These are phyloP conservation scores for Sphagnurus paluster DNA, from an alignment of 1,284 basidiomycete species.

Conservation along the genomic window DNA sequence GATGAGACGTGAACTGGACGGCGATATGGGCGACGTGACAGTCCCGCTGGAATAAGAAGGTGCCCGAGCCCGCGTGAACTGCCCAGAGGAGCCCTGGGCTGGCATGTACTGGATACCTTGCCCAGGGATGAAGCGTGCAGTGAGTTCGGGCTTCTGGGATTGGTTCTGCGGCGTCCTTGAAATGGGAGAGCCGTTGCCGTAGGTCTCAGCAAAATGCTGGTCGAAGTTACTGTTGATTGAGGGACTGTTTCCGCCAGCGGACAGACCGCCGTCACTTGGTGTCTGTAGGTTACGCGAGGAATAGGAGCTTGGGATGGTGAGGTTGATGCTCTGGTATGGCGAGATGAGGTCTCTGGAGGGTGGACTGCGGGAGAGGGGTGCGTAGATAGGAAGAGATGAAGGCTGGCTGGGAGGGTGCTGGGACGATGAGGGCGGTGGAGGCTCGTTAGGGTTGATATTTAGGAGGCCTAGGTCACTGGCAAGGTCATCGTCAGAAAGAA, in stretches of 20 bases:
- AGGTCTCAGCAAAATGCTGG: slow-evolving; percentile 38
- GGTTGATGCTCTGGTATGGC: slow-evolving; percentile 57
- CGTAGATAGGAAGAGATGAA: slow-evolving; percentile 68
- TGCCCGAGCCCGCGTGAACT: slow-evolving; percentile 38
- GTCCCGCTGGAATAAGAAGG: slow-evolving; percentile 36
- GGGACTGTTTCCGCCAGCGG: slow-evolving; percentile 41
- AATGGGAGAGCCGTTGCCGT: slow-evolving; percentile 26
- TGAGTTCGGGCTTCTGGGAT: slow-evolving; percentile 36
- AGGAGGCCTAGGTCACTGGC: slow-evolving; percentile 62
- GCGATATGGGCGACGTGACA: slow-evolving; percentile 46
- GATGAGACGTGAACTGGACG: slow-evolving; percentile 40
- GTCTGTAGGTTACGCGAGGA: slow-evolving; percentile 54
- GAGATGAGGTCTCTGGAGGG: slow-evolving; percentile 54
- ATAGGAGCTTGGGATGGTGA: slow-evolving; percentile 52
- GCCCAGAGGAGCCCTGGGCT: slow-evolving; percentile 28
- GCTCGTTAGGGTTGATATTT: slow-evolving; percentile 55
- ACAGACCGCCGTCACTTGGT: slow-evolving; percentile 55
- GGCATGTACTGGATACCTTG: slow-evolving; percentile 65
- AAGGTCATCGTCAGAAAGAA: slow-evolving; percentile 81
- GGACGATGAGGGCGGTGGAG: slow-evolving; percentile 38
- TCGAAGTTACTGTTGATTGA: slow-evolving; percentile 38
- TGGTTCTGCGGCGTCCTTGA: slow-evolving; percentile 19
- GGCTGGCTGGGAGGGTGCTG: slow-evolving; percentile 55
- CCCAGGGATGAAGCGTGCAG: slow-evolving; percentile 61
- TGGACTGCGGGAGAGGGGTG: slow-evolving; percentile 64